phyloP scores from a whole-genome alignment of 331 rosid genomes.

The Malus hybrid region DNA sequence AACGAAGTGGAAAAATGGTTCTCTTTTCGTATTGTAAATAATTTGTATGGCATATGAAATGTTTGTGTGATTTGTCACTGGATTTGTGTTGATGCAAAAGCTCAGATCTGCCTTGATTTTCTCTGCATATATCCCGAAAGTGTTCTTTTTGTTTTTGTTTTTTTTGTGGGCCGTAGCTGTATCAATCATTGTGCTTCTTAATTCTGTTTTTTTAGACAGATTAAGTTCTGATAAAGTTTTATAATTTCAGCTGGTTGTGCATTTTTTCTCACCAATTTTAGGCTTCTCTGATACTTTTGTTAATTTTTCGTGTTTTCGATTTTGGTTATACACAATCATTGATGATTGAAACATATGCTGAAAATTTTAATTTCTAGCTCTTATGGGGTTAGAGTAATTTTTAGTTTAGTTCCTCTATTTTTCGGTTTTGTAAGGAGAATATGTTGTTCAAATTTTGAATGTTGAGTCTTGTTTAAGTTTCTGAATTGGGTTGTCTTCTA shows the following conservation, averaged over 20 bases:
- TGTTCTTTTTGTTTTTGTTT: no score
- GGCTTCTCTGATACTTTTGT: neutral
- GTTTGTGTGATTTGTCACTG: slow-evolving; percentile 2
- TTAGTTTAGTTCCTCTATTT: neutral
- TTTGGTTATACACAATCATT: neutral
- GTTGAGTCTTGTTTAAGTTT: neutral
- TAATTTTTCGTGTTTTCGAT: neutral
- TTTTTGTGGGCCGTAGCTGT: neutral
- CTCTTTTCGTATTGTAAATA: neutral
- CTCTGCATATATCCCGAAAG: neutral
- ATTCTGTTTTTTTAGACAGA: neutral
- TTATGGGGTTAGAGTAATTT: neutral
- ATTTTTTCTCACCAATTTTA: neutral
- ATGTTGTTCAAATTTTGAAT: neutral
- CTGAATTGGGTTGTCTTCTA: neutral
- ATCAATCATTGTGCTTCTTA: slow-evolving; percentile 2
- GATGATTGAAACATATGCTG: neutral
- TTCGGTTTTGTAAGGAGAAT: no score
- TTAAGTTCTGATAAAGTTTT: neutral
- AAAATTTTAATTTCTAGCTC: neutral
- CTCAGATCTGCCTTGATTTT: slow-evolving; percentile 47
- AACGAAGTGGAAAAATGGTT: neutral
- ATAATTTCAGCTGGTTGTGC: neutral
- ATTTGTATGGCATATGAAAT: slow-evolving; percentile 1
- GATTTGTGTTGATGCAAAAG: slow-evolving; percentile 12